Percentiles rank a stretch among this genome's conserved stretches.
phyloP scores from a whole-genome alignment of 495 filamentous ascomycete species.

The Tuber melanosporum region DNA sequence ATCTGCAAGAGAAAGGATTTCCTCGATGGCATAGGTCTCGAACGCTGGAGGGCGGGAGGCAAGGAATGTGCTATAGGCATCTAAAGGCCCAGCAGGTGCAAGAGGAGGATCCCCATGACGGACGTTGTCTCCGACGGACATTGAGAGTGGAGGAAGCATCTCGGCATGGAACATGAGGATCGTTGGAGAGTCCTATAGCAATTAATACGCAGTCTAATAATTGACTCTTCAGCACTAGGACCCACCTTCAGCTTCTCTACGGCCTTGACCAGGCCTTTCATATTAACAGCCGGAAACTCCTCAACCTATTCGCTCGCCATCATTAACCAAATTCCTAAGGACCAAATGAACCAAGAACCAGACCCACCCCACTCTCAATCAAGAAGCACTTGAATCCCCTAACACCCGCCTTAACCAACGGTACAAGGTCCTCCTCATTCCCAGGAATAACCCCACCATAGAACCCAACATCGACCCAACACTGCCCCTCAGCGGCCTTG shows the following conservation, averaged over 20 bases:
- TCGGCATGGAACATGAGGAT: conserved; percentile 98
- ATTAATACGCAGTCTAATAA: background rate
- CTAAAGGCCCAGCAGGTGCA: conserved; percentile 66
- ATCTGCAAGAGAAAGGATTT: conserved; percentile 74
- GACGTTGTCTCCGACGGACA: conserved; percentile 72
- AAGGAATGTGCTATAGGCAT: conserved; percentile 83
- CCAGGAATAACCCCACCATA: conserved; percentile 94
- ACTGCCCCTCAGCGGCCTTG: conserved; percentile 75
- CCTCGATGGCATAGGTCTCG: conserved; percentile 82
- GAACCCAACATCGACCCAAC: conserved; percentile 98
- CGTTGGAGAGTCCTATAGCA: conserved; percentile 49
- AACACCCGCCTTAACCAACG: conserved; percentile 75
- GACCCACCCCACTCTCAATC: conserved; percentile 87
- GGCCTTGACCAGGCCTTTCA: conserved; percentile 67
- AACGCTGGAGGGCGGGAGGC: conserved; percentile 82
- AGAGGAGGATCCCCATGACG: conserved; percentile 66
- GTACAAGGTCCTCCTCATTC: conserved; percentile 71
- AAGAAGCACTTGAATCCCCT: conserved; percentile 96
- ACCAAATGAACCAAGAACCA: background rate
- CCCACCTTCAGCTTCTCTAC: conserved; percentile 69
- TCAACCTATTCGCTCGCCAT: conserved; percentile 57
- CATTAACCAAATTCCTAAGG: background rate
- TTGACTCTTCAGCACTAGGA: background rate
- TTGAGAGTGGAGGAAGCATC: conserved; percentile 84
- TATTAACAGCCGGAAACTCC: conserved; percentile 86